Evolutionary conservation across 371 early-diverging fungal species (phyloP).

Genomic region (Mucor indicus): DNA sequence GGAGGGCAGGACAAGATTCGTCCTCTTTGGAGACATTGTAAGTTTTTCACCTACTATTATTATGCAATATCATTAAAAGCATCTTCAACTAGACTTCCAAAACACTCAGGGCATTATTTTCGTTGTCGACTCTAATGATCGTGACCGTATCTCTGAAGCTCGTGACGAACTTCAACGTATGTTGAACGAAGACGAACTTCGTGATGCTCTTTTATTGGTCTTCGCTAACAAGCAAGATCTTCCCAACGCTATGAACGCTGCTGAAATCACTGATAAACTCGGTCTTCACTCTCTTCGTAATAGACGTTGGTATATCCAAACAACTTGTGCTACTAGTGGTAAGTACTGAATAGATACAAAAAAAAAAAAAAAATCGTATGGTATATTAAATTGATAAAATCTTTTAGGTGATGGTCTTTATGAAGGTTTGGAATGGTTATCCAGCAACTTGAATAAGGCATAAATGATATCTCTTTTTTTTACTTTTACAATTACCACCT

Average conservation of each 20-base stretch:
- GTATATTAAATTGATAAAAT: too few relatives aligned
- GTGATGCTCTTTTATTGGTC: conserved; percentile 86
- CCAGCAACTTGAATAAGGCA: conserved; percentile 49
- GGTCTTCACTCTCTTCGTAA: conserved; percentile 84
- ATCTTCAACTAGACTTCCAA: conserved; percentile 84
- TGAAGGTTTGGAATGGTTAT: conserved; percentile 88
- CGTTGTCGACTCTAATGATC: conserved; percentile 93
- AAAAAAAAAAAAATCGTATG: too few relatives aligned
- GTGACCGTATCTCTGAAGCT: conserved; percentile 84
- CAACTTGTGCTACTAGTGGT: conserved; percentile 92
- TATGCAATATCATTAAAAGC: too few relatives aligned
- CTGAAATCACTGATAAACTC: conserved; percentile 91
- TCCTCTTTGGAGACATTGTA: conserved; percentile 55
- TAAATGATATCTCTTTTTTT: too few relatives aligned
- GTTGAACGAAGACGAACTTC: conserved; percentile 92
- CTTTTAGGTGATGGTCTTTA: conserved; percentile 91
- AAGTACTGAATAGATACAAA: conserved; percentile 15
- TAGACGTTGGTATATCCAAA: conserved; percentile 90
- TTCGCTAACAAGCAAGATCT: conserved; percentile 98
- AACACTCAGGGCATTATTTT: conserved; percentile 97
- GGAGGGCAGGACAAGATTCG: conserved; percentile 76
- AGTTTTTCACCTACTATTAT: too few relatives aligned
- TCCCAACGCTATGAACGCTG: conserved; percentile 89
- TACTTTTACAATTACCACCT: too few relatives aligned
- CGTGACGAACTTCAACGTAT: conserved; percentile 88